Base-by-base conservation (phyloP, 495 filamentous ascomycete species). In the Ascobolus immersus region DNA sequence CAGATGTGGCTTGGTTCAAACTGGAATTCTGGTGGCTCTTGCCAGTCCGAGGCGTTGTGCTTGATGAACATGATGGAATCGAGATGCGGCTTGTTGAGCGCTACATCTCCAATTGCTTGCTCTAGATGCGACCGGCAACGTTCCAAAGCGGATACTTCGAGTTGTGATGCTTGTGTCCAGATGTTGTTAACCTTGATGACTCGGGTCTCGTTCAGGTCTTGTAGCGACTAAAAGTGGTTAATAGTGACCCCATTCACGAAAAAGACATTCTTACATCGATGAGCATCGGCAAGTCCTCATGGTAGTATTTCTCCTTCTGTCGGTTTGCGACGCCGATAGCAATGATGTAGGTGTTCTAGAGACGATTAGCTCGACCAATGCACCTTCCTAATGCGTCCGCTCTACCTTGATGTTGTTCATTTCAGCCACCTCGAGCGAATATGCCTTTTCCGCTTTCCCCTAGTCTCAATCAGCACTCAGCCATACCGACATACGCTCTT, bases 1-100 rank as follows among this genome's bases (percentile, higher is more conserved):
- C 89, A 99, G 32, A 99, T 71, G 4, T 82, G 81, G 50, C 82
- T 92, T 1, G 86, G 77, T 53, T 99, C 89, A 44, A 99, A 99
- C 10, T 53, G 58, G 47, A 90, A 67, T 54, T 89, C 70, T 5
- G 59, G 39, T 2, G 89, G 89, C 47, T 94, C 89, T 40, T 76
- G 69, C 55, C 72, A 80, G 37, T 62, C 55, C 24, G 63, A 66
- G 39, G 72, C 68, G 43, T 99, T 99, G 53, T 99, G 86, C 35
- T 73, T 69, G 23, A 82, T 67, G 53, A 89, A 99, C 89, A 99
- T 99, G 59, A 84, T 75, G 18, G 80, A 89, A 49, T 99, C 89
- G 5, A 94, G 62, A 10, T 67, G 61, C 2, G 89, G 86, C 33
- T 73, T 63, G 45, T 99, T 99, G 21, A 82, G 69, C 2, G 75